These are phyloP conservation scores for Stagonosporopsis chrysanthemi DNA, from an alignment of 2,329 filamentous ascomycete species.

Conservation along the genomic window DNA sequence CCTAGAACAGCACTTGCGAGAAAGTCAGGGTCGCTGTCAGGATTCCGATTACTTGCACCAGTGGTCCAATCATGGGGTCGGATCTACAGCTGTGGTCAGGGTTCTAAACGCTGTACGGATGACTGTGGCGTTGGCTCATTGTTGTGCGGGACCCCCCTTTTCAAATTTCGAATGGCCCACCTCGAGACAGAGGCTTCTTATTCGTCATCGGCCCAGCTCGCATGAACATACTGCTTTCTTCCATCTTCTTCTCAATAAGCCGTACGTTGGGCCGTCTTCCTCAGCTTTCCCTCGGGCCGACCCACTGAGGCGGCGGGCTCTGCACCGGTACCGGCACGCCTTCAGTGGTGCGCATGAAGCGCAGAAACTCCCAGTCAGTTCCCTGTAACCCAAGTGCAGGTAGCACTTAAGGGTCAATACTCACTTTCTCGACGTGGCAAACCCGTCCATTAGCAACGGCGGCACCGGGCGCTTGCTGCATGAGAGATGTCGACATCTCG, in stretches of 20 bases:
- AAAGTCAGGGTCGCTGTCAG: not conserved
- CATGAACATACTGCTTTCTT: not conserved
- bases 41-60: not conserved
- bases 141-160: not conserved
- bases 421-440: not conserved
- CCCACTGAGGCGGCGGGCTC: not conserved
- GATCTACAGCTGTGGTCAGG: not conserved
- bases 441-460: not conserved
- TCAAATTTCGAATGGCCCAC: not conserved
- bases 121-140: not conserved
- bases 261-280: not conserved
- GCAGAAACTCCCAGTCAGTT: not conserved
- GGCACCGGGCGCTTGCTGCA: not conserved
- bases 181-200: not conserved
- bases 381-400: not conserved
- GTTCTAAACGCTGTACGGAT: not conserved
- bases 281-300: not conserved
- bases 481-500: not conserved
- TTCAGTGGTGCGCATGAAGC: slow-evolving; percentile 2
- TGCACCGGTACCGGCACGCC: slow-evolving; percentile 1
- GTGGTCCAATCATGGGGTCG: not conserved
- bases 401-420: not conserved
- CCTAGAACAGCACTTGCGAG: not conserved
- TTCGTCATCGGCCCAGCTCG: not conserved
- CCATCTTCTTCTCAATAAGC: not conserved